A percentile compares a stretch with the other conserved stretches of the same genome.
Evolutionary conservation across 2,329 filamentous ascomycete genomes (phyloP).

Genomic region (Chaetomiaceae sp.): DNA sequence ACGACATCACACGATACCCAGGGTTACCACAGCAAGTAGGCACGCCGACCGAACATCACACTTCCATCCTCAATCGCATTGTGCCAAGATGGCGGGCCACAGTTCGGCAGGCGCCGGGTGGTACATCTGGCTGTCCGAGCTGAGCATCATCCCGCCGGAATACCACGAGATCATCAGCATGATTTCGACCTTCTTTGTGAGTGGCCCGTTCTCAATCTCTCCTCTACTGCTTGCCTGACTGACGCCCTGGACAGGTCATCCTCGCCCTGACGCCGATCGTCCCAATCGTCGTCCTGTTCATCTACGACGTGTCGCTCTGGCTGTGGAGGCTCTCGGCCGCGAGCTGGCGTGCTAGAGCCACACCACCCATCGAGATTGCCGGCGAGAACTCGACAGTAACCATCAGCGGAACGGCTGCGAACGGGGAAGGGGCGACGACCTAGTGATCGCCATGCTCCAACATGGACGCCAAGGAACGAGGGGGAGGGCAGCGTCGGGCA

Average conservation of each 20-base stretch:
- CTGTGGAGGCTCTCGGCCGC: constrained; percentile 42
- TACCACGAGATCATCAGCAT: constrained; percentile 23
- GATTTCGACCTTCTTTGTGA: constrained; percentile 29
- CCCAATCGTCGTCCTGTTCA: constrained; percentile 44
- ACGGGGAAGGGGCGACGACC: too few relatives aligned
- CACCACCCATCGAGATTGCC: neutral
- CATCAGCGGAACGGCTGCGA: neutral
- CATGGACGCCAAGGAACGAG: too few relatives aligned
- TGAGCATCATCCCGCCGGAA: constrained; percentile 21
- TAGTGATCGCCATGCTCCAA: neutral
- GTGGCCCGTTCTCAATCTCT: constrained; percentile 3
- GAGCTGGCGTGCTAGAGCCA: neutral
- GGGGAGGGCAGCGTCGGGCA: too few relatives aligned
- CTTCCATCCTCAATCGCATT: neutral
- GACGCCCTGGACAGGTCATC: constrained; percentile 32
- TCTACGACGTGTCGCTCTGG: constrained; percentile 51
- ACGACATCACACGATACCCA: neutral
- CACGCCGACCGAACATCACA: neutral
- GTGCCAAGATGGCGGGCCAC: constrained; percentile 11
- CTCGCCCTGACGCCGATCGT: constrained; percentile 44
- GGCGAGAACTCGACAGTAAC: neutral
- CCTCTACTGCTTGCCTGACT: constrained; percentile 5
- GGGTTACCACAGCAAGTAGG: too few relatives aligned
- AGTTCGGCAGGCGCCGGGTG: constrained; percentile 14
- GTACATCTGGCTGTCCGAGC: constrained; percentile 22